phyloP scores from a whole-genome alignment of 805 yeast genomes.

The Saccharomycopsis oosterbeekiorum region DNA sequence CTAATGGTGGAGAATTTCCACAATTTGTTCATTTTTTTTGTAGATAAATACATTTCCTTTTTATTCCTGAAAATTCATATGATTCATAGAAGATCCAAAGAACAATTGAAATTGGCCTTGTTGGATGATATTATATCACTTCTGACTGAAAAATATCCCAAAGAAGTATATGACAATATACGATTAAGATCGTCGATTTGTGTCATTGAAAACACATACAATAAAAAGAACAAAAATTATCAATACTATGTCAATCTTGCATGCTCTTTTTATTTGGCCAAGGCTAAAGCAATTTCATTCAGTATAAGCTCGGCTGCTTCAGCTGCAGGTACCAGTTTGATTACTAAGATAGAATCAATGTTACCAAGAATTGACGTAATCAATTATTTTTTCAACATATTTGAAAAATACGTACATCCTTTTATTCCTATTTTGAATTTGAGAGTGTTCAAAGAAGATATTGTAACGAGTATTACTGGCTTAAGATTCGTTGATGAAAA shows the following conservation, averaged over 20 bases:
- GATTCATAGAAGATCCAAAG: neutral
- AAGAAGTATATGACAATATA: neutral
- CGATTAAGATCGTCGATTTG: neutral
- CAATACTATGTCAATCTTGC: neutral
- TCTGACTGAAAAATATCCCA: neutral
- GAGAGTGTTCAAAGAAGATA: constrained; percentile 2
- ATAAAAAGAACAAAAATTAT: constrained; percentile 1
- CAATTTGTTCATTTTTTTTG: neutral
- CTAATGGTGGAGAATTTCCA: constrained; percentile 2
- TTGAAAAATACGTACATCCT: constrained; percentile 14
- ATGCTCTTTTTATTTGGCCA: neutral
- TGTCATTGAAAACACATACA: neutral
- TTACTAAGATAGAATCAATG: constrained; percentile 6
- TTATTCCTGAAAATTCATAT: neutral
- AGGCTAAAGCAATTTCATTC: neutral
- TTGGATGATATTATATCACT: neutral
- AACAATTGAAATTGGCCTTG: neutral
- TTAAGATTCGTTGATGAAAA: constrained; percentile 1
- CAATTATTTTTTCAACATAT: constrained; percentile 5
- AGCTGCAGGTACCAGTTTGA: neutral
- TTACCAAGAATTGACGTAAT: constrained; percentile 7
- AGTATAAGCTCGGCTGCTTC: neutral
- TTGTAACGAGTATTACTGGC: constrained; percentile 10
- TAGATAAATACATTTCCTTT: neutral
- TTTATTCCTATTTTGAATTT: constrained; percentile 12